Conservation (phyloP, 192 early-diverging fungal genomes). For the Pecoramyces ruminantium region DNA sequence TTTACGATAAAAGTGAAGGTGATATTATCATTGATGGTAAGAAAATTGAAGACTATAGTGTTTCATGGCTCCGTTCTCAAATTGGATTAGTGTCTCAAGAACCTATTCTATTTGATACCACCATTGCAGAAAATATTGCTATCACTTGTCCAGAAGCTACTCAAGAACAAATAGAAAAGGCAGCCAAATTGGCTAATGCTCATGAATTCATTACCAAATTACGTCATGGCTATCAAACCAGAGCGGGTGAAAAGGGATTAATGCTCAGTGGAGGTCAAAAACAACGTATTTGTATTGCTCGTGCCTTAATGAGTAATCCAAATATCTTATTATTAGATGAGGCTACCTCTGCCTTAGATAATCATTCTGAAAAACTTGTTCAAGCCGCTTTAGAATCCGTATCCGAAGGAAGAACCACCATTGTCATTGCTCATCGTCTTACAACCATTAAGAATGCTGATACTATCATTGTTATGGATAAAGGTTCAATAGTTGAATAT, state of each 20-base stretch:
- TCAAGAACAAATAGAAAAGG: constrained; percentile 15
- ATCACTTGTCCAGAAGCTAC: constrained; percentile 27
- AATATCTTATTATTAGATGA: neutral
- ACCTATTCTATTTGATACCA: constrained; percentile 67
- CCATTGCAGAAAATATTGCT: constrained; percentile 69
- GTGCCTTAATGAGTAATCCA: neutral
- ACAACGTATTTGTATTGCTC: constrained; percentile 80
- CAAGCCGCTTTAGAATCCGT: constrained; percentile 4
- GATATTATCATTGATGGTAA: constrained; percentile 55
- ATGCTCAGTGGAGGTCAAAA: constrained; percentile 78
- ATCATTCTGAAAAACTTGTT: constrained; percentile 1
- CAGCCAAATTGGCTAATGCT: constrained; percentile 41
- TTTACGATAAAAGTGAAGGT: constrained; percentile 51
- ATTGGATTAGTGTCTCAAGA: constrained; percentile 87
- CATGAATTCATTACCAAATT: constrained; percentile 72
- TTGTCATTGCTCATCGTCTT: constrained; percentile 51
- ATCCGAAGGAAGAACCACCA: constrained; percentile 7
- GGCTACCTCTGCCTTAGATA: neutral
- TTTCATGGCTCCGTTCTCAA: constrained; percentile 62
- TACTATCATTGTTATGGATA: constrained; percentile 25
- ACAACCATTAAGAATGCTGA: constrained; percentile 43
- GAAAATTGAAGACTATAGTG: constrained; percentile 56
- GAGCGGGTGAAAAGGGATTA: constrained; percentile 64
- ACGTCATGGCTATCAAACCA: constrained; percentile 63
- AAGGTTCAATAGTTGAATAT: constrained; percentile 29